Evolutionary conservation across 1,139 yeast species (phyloP).

Genomic region (Blastobotrys buckinghamii): DNA sequence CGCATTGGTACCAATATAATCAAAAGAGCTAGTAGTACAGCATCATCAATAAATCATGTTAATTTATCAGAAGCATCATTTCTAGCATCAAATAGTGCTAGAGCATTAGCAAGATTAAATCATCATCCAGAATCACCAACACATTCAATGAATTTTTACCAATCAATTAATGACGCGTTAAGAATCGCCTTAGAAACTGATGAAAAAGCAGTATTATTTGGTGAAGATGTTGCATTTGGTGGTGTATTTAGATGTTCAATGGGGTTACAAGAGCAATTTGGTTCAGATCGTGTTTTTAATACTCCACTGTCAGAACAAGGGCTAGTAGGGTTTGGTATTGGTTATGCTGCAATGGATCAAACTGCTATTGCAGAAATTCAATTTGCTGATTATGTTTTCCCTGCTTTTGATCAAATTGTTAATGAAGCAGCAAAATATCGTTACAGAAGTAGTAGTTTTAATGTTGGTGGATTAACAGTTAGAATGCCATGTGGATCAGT

Average conservation of each 20-base stretch:
- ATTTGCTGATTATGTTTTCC: slow-evolving; percentile 36
- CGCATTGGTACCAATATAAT: background rate
- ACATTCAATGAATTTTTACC: slow-evolving; percentile 31
- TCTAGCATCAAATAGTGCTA: slow-evolving; percentile 21
- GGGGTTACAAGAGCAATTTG: slow-evolving; percentile 35
- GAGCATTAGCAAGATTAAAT: slow-evolving; percentile 20
- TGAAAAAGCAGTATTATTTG: slow-evolving; percentile 32
- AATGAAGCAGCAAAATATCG: slow-evolving; percentile 36
- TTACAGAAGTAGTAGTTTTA: slow-evolving; percentile 29
- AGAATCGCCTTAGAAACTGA: slow-evolving; percentile 33
- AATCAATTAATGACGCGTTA: slow-evolving; percentile 33
- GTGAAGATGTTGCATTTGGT: slow-evolving; percentile 37
- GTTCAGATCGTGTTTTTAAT: slow-evolving; percentile 34
- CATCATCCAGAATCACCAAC: slow-evolving; percentile 16
- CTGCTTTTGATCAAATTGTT: slow-evolving; percentile 36
- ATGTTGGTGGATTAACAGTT: slow-evolving; percentile 33
- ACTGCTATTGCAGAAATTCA: slow-evolving; percentile 37
- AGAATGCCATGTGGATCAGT: slow-evolving; percentile 36
- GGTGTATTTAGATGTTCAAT: slow-evolving; percentile 38
- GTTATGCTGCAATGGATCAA: slow-evolving; percentile 34
- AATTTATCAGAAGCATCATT: slow-evolving; percentile 27
- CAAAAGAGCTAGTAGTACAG: background rate
- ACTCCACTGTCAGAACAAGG: slow-evolving; percentile 36
- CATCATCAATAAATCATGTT: slow-evolving; percentile 17
- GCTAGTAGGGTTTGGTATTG: slow-evolving; percentile 33